A percentile compares a stretch with the other conserved stretches of the same genome.
Conservation (phyloP, 495 filamentous ascomycete species). For the Darksidea phi region DNA sequence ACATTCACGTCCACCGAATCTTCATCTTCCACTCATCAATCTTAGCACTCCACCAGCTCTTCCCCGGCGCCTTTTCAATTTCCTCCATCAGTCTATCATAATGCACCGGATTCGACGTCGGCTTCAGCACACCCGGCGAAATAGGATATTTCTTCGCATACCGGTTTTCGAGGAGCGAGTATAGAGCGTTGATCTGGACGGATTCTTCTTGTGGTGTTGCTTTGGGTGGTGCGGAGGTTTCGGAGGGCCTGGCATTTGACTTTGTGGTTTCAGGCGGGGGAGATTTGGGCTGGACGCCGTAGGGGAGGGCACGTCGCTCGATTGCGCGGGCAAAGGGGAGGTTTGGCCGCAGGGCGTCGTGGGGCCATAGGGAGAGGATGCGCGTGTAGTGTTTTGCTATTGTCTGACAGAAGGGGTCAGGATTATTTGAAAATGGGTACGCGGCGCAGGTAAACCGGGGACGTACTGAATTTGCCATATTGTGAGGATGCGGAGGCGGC, state of each 20-base stretch:
- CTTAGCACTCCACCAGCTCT: conserved; percentile 36
- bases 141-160: conserved; percentile 72
- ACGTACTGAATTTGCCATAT: neutral
- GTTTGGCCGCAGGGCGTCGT: conserved; percentile 72
- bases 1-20: conserved; percentile 31
- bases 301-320: conserved; percentile 53
- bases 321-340: conserved; percentile 72
- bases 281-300: conserved; percentile 1
- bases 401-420: conserved; percentile 1
- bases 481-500: neutral
- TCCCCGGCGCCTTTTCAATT: conserved; percentile 41
- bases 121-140: conserved; percentile 58
- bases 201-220: conserved; percentile 44
- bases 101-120: conserved; percentile 72
- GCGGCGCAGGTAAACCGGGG: neutral
- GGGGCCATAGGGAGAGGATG: conserved; percentile 75
- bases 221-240: neutral
- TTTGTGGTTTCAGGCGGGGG: conserved; percentile 12
- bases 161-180: conserved; percentile 70
- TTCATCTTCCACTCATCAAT: conserved; percentile 38
- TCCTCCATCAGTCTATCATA: conserved; percentile 69
- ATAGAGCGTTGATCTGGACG: conserved; percentile 69
- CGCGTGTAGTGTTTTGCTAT: conserved; percentile 58
- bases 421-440: conserved; percentile 17
- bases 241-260: conserved; percentile 1